Evolutionary conservation across 108 stramenopile species (phyloP).

Genomic region (Nannochloropsis gaditana): DNA sequence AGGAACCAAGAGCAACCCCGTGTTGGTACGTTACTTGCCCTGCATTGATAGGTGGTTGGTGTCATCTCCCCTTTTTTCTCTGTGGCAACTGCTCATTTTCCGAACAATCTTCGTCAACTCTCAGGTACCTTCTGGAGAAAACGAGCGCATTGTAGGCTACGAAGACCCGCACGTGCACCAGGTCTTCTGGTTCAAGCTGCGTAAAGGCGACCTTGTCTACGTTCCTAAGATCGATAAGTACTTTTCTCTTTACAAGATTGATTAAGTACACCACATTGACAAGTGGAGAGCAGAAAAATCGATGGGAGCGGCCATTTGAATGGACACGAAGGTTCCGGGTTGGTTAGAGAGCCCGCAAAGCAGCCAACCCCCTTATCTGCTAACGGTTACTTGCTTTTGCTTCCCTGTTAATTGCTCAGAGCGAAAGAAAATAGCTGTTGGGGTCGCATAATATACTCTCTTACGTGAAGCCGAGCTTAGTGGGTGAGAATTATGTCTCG

Average conservation of each 20-base stretch:
- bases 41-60: no score
- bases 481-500: no score
- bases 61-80: neutral
- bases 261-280: neutral
- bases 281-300: no score
- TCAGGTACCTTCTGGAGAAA: conserved; percentile 24
- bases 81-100: neutral
- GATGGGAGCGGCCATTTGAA: no score
- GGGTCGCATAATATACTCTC: no score
- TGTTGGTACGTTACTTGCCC: neutral
- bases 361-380: no score
- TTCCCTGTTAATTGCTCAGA: no score
- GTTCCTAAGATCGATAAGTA: conserved; percentile 35
- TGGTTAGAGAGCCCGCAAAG: no score
- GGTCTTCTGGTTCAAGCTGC: conserved; percentile 36
- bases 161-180: conserved; percentile 37
- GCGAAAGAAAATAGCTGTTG: no score
- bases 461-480: no score
- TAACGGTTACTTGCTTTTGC: no score
- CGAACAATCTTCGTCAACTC: neutral
- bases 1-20: conserved; percentile 9
- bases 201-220: conserved; percentile 23
- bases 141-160: conserved; percentile 37
- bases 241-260: conserved; percentile 24
- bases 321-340: no score